Conservation (phyloP, 2,329 filamentous ascomycete genomes). For the Penicillium sp. region DNA sequence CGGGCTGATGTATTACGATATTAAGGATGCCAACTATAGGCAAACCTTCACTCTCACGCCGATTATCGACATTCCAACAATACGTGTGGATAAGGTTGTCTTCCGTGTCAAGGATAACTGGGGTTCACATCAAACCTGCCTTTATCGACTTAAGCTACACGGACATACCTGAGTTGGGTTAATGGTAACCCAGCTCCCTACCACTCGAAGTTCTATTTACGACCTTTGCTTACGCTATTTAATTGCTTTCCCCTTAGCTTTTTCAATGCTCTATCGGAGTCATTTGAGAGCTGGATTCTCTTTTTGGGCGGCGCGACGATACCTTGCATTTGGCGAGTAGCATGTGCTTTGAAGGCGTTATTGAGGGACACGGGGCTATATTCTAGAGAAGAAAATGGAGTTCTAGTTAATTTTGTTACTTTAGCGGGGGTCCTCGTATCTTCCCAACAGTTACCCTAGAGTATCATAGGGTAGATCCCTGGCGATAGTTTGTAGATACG, state of each 20-base stretch:
- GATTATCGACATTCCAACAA: constrained; percentile 38
- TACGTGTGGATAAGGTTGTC: constrained; percentile 45
- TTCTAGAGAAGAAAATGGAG: background rate
- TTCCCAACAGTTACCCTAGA: no score
- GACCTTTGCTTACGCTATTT: background rate
- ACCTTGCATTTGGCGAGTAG: constrained; percentile 27
- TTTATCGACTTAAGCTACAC: constrained; percentile 52
- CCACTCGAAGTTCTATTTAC: background rate
- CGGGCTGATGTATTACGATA: constrained; percentile 45
- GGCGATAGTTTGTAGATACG: no score
- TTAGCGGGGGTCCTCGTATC: no score
- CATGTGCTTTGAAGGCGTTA: constrained; percentile 22
- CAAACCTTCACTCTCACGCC: constrained; percentile 47
- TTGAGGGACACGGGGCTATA: constrained; percentile 4
- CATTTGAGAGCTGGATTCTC: background rate
- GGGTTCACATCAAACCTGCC: constrained; percentile 48
- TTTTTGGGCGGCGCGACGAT: constrained; percentile 20
- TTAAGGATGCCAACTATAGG: constrained; percentile 36
- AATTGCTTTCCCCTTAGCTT: background rate
- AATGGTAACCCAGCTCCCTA: background rate
- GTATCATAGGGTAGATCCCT: no score
- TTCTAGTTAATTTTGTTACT: background rate
- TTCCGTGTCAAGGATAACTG: constrained; percentile 50
- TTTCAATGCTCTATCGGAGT: background rate
- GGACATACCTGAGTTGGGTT: constrained; percentile 37